Evolutionary conservation across 192 early-diverging fungal species (phyloP), one percentile per base, ranked within the genome.

Genomic region (Geranomyces variabilis): DNA sequence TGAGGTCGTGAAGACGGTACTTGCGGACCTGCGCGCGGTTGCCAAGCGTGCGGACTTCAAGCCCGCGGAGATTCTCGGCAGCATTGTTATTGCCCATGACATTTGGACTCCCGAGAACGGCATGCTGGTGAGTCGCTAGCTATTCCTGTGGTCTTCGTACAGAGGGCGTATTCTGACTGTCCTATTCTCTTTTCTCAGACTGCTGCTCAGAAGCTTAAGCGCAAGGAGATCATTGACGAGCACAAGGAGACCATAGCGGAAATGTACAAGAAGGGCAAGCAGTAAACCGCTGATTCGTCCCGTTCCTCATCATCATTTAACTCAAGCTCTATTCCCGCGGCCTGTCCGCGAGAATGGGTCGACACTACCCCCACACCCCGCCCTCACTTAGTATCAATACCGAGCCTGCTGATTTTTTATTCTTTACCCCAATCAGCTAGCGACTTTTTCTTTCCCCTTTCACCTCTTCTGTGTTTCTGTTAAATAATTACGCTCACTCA

Each of bases 181-280:
- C 61, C 29, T 0, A 0, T 4, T 0, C 24, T 33, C 31, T 60
- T 28, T 71, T 71, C 91, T 69, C 78, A 94, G 80, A 99, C 97
- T n/a, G 93, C 97, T 24, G 94, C 95, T n/a, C 91, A 90, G 79
- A 97, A 97, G 81, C 76, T 97, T 57, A 91, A 94, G 59, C 89
- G 96, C 34, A 86, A 85, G 30, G 92, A 86, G 47, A 90, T 98
- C 53, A 79, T 82, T 63, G 81, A 88, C 60, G 77, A 75, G 24
- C 92, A 92, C 77, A 83, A 86, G 60, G 14, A 51, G 4, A 63
- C 92, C 72, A 78, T 95, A 51, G 80, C 80, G 4, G 64, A 63
- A 22, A 79, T 90, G 77, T 91, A 89, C 70, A 63, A 53, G 49
- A 34, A 29, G 29, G 71, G 71, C 17, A 51, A 43, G 64, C 71